phyloP scores from a whole-genome alignment of 805 yeast genomes.

The Pichia nanzhaoensis region DNA sequence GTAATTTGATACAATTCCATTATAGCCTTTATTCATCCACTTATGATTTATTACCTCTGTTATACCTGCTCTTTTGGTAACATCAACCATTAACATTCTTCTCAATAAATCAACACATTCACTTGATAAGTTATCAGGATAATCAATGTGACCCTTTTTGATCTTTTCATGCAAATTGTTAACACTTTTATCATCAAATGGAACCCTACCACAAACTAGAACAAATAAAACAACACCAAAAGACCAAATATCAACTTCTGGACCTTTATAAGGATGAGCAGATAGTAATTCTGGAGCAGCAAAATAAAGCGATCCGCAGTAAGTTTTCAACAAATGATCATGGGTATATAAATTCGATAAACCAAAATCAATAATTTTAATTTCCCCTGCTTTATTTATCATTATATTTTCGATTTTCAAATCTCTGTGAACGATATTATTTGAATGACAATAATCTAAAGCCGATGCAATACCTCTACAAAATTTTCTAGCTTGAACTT shows the following conservation, averaged over 20 bases:
- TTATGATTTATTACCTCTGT: constrained; percentile 81
- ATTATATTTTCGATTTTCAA: constrained; percentile 92
- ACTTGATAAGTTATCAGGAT: constrained; percentile 72
- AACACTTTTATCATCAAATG: constrained; percentile 93
- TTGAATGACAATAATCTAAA: constrained; percentile 85
- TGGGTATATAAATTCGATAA: constrained; percentile 79
- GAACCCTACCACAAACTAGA: constrained; percentile 94
- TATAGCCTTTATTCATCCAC: constrained; percentile 91
- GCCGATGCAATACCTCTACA: constrained; percentile 95
- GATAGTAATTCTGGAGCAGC: constrained; percentile 96
- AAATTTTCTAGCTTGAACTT: constrained; percentile 88
- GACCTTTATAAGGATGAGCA: constrained; percentile 90
- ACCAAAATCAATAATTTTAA: constrained; percentile 95
- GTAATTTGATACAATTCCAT: constrained; percentile 59
- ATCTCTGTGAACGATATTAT: constrained; percentile 95
- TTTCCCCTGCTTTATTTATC: constrained; percentile 89
- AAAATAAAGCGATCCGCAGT: constrained; percentile 94
- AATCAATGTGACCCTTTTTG: constrained; percentile 86
- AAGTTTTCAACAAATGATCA: constrained; percentile 71
- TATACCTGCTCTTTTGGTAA: constrained; percentile 69
- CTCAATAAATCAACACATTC: constrained; percentile 77
- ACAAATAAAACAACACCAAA: constrained; percentile 96
- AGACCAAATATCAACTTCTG: constrained; percentile 98
- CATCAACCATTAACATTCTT: constrained; percentile 89
- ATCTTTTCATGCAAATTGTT: constrained; percentile 89